phyloP scores from a whole-genome alignment of 345 rosid genomes.

The Aquilaria malaccensis region DNA sequence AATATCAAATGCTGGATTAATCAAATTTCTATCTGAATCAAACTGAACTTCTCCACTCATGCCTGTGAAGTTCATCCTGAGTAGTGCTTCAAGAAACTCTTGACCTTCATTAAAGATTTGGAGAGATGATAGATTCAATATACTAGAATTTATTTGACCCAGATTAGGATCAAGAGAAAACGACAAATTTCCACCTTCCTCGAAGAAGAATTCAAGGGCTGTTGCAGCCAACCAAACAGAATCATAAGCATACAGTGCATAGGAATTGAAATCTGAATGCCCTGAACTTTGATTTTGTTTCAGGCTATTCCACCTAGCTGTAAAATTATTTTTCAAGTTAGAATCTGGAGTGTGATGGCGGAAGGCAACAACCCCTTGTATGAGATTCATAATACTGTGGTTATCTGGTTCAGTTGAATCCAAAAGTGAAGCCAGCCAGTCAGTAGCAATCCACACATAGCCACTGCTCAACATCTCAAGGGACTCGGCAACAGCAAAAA shows the following conservation, averaged over 20 bases:
- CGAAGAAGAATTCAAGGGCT: constrained; percentile 55
- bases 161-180: constrained; percentile 53
- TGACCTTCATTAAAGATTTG: constrained; percentile 55
- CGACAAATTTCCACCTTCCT: constrained; percentile 44
- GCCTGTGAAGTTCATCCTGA: constrained; percentile 53
- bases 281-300: constrained; percentile 23
- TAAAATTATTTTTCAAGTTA: constrained; percentile 30
- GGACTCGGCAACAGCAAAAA: constrained; percentile 52
- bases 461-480: constrained; percentile 59
- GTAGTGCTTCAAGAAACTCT: constrained; percentile 44
- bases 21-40: constrained; percentile 43
- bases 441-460: constrained; percentile 87
- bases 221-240: constrained; percentile 79
- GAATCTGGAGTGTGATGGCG: constrained; percentile 74
- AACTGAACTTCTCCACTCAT: constrained; percentile 49
- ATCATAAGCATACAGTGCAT: constrained; percentile 78
- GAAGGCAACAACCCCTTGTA: constrained; percentile 76
- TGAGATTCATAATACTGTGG: constrained; percentile 33
- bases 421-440: constrained; percentile 72
- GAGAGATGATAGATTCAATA: constrained; percentile 42
- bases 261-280: constrained; percentile 43
- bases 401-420: constrained; percentile 42
- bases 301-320: constrained; percentile 41
- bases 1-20: constrained; percentile 57
- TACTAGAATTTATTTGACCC: constrained; percentile 32